phyloP scores from a whole-genome alignment of 148 eudicot genomes.

The Cornus controversa region DNA sequence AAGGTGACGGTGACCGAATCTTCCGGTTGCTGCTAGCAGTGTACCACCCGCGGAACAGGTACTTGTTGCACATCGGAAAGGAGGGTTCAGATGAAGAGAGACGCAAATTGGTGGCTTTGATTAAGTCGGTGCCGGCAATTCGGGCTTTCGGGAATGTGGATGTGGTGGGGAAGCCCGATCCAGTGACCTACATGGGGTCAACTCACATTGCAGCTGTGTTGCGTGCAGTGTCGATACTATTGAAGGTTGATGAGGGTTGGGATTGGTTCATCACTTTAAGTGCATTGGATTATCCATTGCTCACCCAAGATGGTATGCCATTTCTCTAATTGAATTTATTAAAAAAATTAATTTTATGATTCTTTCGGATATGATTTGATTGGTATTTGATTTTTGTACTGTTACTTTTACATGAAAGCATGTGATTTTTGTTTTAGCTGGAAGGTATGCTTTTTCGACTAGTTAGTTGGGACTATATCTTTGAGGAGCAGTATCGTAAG shows the following conservation, averaged over 20 bases:
- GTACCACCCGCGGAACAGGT: constrained; percentile 86
- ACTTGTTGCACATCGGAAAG: constrained; percentile 67
- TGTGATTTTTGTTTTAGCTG: neutral
- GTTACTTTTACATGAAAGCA: neutral
- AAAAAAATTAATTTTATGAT: neutral
- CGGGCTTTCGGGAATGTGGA: constrained; percentile 79
- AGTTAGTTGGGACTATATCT: too few species aligned
- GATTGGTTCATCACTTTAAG: constrained; percentile 91
- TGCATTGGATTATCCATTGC: constrained; percentile 85
- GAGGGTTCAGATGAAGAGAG: constrained; percentile 69
- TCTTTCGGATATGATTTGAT: neutral
- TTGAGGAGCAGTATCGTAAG: too few species aligned
- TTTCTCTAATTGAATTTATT: neutral
- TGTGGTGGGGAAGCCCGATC: constrained; percentile 75
- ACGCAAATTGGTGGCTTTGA: constrained; percentile 45
- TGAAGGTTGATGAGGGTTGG: constrained; percentile 83
- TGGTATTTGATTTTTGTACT: neutral
- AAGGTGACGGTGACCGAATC: constrained; percentile 57
- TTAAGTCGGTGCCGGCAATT: constrained; percentile 55
- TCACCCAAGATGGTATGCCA: constrained; percentile 84
- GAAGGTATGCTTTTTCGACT: too few species aligned
- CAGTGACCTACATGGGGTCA: constrained; percentile 76
- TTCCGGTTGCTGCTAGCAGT: constrained; percentile 65
- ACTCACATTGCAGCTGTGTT: constrained; percentile 66
- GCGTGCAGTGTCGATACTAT: constrained; percentile 67